Evolutionary conservation across 306 rosid genomes (phyloP).

Genomic region (Trifolium pratense): DNA sequence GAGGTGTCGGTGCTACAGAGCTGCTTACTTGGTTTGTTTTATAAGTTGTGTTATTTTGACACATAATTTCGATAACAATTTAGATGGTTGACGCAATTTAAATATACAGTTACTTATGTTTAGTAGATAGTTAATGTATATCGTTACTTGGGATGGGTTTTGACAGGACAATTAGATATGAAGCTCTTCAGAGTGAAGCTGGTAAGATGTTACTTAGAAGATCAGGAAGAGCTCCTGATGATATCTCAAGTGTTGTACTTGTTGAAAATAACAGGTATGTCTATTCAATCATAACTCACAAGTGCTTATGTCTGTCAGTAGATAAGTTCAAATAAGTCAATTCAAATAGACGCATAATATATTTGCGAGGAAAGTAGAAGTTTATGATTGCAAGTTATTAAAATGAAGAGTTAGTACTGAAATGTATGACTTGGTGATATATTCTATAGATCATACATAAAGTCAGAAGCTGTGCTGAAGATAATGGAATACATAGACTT

Average conservation of each 20-base stretch:
- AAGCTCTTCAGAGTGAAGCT: slow-evolving; percentile 92
- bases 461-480: slow-evolving; percentile 90
- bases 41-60: background rate
- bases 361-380: slow-evolving; percentile 16
- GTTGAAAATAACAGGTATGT: slow-evolving; percentile 72
- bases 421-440: slow-evolving; percentile 39
- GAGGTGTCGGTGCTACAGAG: no score
- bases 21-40: no score
- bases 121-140: no score
- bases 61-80: background rate
- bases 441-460: slow-evolving; percentile 71
- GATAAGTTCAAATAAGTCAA: background rate
- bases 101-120: no score
- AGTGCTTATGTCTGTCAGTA: no score
- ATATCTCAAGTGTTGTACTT: slow-evolving; percentile 92
- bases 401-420: slow-evolving; percentile 27
- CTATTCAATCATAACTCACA: background rate
- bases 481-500: slow-evolving; percentile 87
- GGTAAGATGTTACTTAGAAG: slow-evolving; percentile 82
- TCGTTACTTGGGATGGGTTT: background rate
- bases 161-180: slow-evolving; percentile 76
- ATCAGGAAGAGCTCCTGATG: slow-evolving; percentile 96
- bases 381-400: slow-evolving; percentile 17
- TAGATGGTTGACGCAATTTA: background rate
- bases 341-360: background rate